Conservation (phyloP, 345 rosid species). For the Dovyalis caffra region DNA sequence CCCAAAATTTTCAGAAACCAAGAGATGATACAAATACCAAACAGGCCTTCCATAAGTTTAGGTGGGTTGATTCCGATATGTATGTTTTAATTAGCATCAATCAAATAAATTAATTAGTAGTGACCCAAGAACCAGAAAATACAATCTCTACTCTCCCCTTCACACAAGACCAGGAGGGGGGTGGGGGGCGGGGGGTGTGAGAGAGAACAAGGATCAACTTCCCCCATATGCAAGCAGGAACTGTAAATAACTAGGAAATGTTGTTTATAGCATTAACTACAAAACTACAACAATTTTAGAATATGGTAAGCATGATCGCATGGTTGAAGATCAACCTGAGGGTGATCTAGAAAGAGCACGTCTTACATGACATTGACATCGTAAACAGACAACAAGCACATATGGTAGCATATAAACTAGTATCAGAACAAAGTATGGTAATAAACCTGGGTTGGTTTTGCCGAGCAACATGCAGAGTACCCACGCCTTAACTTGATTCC, state of each 20-base stretch:
- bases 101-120: neutral
- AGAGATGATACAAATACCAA: neutral
- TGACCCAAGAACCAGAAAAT: neutral
- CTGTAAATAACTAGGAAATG: neutral
- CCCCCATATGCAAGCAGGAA: neutral
- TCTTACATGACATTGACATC: no score
- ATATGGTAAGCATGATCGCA: no score
- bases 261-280: neutral
- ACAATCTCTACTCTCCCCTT: neutral
- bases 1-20: neutral
- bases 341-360: no score
- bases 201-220: neutral
- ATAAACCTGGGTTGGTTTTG: slow-evolving; percentile 84
- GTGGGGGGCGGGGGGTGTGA: neutral
- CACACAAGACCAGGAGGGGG: no score
- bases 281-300: no score
- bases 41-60: neutral
- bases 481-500: slow-evolving; percentile 93
- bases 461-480: slow-evolving; percentile 59
- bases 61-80: neutral
- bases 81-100: neutral
- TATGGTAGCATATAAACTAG: slow-evolving; percentile 4
- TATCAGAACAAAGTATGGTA: neutral
- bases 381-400: neutral
- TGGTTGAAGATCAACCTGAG: no score